These are phyloP conservation scores for Aspergillus olivimuriae DNA, from an alignment of 495 filamentous ascomycete species.

Conservation along the genomic window DNA sequence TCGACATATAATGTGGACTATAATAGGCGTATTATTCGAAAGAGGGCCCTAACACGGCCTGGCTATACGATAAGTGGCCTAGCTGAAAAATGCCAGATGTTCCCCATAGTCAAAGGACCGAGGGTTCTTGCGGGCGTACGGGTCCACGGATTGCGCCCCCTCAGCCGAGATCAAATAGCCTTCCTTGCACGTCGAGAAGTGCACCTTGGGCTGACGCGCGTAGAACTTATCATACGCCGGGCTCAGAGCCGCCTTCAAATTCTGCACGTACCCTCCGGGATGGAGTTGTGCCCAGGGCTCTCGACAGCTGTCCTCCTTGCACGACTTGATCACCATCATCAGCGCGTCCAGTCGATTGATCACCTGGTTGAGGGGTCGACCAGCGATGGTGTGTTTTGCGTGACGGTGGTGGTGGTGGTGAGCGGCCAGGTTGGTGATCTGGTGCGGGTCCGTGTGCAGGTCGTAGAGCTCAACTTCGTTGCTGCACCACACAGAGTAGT, in stretches of 20 bases:
- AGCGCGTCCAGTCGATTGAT: slow-evolving; percentile 50
- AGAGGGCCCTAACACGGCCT: no score
- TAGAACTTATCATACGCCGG: slow-evolving; percentile 53
- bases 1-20: no score
- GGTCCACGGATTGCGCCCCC: slow-evolving; percentile 39
- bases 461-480: slow-evolving; percentile 55
- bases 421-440: slow-evolving; percentile 45
- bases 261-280: slow-evolving; percentile 37
- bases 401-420: slow-evolving; percentile 8
- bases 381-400: slow-evolving; percentile 16
- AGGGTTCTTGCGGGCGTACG: neutral
- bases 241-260: slow-evolving; percentile 33
- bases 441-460: slow-evolving; percentile 48
- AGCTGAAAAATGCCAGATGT: neutral
- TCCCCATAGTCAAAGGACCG: neutral
- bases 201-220: slow-evolving; percentile 42
- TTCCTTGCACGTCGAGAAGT: slow-evolving; percentile 50
- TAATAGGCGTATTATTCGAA: no score
- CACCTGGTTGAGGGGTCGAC: slow-evolving; percentile 25
- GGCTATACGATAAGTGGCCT: no score
- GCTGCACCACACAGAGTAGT: slow-evolving; percentile 57
- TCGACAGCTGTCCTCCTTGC: slow-evolving; percentile 44
- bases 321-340: slow-evolving; percentile 56
- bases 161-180: slow-evolving; percentile 55
- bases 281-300: slow-evolving; percentile 52